These are phyloP conservation scores for Quercus glauca DNA, from an alignment of 306 rosid species.

Conservation along the genomic window DNA sequence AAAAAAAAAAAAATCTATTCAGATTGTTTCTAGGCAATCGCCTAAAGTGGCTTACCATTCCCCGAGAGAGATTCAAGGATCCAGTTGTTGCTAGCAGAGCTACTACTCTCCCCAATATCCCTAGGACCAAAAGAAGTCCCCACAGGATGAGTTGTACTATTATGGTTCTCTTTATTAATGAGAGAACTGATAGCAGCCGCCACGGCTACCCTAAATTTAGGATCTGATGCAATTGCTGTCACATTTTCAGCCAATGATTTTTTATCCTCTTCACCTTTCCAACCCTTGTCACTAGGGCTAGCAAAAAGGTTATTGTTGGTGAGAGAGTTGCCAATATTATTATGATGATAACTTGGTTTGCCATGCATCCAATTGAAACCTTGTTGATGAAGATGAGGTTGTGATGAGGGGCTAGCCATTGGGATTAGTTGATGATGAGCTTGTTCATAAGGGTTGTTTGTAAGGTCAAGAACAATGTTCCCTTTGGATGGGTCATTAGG, in stretches of 20 bases:
- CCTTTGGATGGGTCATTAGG: constrained; percentile 63
- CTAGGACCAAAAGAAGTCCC: constrained; percentile 27
- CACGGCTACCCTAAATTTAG: constrained; percentile 84
- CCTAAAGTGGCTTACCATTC: constrained; percentile 39
- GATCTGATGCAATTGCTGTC: constrained; percentile 79
- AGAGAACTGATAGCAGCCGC: constrained; percentile 82
- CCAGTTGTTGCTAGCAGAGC: constrained; percentile 40
- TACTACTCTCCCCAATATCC: constrained; percentile 31
- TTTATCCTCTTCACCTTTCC: constrained; percentile 34
- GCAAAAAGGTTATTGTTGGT: constrained; percentile 13
- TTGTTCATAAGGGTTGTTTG: constrained; percentile 26
- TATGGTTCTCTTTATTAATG: constrained; percentile 57
- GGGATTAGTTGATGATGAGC: constrained; percentile 11
- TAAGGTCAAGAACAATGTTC: constrained; percentile 58
- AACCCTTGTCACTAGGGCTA: constrained; percentile 15
- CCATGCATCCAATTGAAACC: constrained; percentile 49
- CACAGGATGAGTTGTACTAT: constrained; percentile 8
- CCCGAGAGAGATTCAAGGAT: constrained; percentile 39
- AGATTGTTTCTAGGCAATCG: constrained; percentile 7
- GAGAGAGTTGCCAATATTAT: not conserved
- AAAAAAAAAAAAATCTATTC: not conserved
- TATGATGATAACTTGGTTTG: constrained; percentile 18
- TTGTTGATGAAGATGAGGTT: constrained; percentile 8
- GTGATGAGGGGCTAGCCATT: constrained; percentile 25
- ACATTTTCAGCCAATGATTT: constrained; percentile 42